Percentiles rank a stretch among this genome's conserved stretches.
Evolutionary conservation across 306 rosid species (phyloP).

Genomic region (Citrullus mucosospermus): DNA sequence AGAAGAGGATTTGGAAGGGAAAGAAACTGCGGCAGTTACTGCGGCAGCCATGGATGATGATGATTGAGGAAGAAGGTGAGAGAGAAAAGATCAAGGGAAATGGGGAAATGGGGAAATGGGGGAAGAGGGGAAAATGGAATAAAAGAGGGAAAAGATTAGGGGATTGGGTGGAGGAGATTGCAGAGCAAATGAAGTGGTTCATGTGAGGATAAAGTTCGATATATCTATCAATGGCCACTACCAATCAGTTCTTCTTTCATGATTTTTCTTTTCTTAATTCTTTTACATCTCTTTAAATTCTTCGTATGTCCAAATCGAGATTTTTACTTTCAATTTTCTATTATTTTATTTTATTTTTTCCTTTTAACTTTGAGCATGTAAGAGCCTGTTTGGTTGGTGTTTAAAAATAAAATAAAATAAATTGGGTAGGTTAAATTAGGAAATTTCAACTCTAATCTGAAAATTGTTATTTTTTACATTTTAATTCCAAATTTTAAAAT

Average conservation of each 20-base stretch:
- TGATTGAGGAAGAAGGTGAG: not conserved
- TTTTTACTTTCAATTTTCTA: too few species aligned
- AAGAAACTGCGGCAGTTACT: conserved; percentile 71
- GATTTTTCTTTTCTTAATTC: too few species aligned
- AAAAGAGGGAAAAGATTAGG: conserved; percentile 22
- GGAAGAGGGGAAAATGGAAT: not conserved
- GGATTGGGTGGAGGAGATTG: conserved; percentile 82
- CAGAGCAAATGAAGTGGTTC: conserved; percentile 41
- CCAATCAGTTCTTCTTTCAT: not conserved
- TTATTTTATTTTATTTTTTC: too few species aligned
- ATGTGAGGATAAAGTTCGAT: conserved; percentile 48
- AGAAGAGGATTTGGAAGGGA: conserved; percentile 73
- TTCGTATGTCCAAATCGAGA: too few species aligned
- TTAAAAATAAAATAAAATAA: too few species aligned
- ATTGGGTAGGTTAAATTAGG: too few species aligned
- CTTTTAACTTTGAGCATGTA: too few species aligned
- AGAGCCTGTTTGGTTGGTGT: too few species aligned
- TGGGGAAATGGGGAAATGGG: not conserved
- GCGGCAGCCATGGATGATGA: conserved; percentile 61
- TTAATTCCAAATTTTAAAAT: too few species aligned
- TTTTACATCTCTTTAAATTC: too few species aligned
- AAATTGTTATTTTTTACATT: too few species aligned
- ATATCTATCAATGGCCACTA: not conserved
- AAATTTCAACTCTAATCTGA: too few species aligned
- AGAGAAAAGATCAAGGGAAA: not conserved